Evolutionary conservation across 2,329 filamentous ascomycete genomes (phyloP).

Genomic region (Fusarium sp.): DNA sequence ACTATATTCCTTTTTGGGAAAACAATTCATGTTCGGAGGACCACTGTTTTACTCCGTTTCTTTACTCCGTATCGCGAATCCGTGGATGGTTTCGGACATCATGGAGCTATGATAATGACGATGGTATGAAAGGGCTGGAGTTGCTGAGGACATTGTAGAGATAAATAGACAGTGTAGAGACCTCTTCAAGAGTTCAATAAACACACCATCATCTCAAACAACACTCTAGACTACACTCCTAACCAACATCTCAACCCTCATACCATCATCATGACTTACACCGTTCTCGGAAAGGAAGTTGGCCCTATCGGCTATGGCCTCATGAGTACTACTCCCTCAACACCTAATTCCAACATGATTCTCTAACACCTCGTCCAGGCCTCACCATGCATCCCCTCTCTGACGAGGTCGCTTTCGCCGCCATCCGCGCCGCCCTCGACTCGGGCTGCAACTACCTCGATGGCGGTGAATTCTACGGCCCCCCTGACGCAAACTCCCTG

Average conservation of each 20-base stretch:
- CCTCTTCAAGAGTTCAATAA: neutral
- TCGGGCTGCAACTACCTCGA: conserved; percentile 64
- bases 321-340: conserved; percentile 34
- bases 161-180: conserved; percentile 18
- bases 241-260: neutral
- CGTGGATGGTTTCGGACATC: neutral
- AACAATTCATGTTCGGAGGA: neutral
- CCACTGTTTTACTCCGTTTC: neutral
- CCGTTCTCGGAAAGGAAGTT: conserved; percentile 38
- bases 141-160: neutral
- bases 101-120: neutral
- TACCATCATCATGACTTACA: conserved; percentile 38
- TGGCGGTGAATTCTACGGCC: conserved; percentile 72
- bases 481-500: conserved; percentile 64
- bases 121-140: neutral
- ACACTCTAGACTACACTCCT: neutral
- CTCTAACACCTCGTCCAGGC: conserved; percentile 28
- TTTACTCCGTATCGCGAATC: neutral
- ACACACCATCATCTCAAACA: neutral
- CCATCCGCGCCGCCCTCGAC: conserved; percentile 64
- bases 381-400: conserved; percentile 34
- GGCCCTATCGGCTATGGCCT: conserved; percentile 44
- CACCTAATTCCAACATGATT: conserved; percentile 26
- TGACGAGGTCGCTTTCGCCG: conserved; percentile 59
- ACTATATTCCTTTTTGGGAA: neutral